phyloP scores from a whole-genome alignment of 2,329 filamentous ascomycete genomes.

The Phoma sp. region DNA sequence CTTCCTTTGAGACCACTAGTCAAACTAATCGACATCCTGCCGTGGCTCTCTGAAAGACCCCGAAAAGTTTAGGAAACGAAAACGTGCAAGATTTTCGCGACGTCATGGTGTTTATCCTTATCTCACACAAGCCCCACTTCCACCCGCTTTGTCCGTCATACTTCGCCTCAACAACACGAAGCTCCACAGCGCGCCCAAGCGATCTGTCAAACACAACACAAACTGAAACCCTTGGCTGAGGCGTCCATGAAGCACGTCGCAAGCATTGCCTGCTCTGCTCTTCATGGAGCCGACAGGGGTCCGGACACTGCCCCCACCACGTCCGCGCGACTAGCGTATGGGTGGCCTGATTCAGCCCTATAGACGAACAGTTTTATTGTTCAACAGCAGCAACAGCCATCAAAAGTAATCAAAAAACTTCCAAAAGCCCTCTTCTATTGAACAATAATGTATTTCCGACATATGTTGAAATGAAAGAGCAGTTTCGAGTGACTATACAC shows the following conservation, averaged over 20 bases:
- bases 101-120: slow-evolving; percentile 13
- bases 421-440: too few species aligned
- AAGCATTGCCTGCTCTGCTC: slow-evolving; percentile 6
- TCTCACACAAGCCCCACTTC: slow-evolving; percentile 1
- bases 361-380: too few species aligned
- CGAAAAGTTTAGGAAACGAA: background rate
- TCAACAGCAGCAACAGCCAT: too few species aligned
- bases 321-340: too few species aligned
- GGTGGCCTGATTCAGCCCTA: too few species aligned
- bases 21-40: background rate
- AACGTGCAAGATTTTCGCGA: background rate
- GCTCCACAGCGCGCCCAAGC: slow-evolving; percentile 2
- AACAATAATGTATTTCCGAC: too few species aligned
- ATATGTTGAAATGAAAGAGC: too few species aligned
- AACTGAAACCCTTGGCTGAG: slow-evolving; percentile 16
- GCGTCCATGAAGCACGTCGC: slow-evolving; percentile 14
- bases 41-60: too few species aligned
- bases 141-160: slow-evolving; percentile 11
- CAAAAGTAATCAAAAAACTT: too few species aligned
- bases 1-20: background rate
- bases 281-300: slow-evolving; percentile 2
- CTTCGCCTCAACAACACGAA: slow-evolving; percentile 9
- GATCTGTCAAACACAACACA: slow-evolving; percentile 13
- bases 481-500: too few species aligned
- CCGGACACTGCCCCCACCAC: background rate